A percentile compares a stretch with the other conserved stretches of the same genome.
Evolutionary conservation across 129 eudicot genomes (phyloP).

Genomic region (Flaveria bidentis): DNA sequence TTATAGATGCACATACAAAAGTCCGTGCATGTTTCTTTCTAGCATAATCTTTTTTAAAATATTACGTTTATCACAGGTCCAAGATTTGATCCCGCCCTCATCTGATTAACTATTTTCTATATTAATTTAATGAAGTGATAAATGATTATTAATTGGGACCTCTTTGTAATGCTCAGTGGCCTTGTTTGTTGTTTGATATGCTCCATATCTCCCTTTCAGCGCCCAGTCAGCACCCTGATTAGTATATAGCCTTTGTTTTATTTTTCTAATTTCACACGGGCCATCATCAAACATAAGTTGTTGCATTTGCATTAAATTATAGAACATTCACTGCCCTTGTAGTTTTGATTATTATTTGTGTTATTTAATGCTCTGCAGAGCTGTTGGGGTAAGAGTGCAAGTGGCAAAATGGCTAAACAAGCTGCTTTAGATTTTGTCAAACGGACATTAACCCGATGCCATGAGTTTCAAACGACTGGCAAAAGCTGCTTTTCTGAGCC

Average conservation of each 20-base stretch:
- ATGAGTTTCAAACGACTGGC: slow-evolving; percentile 60
- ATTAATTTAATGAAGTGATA: no score
- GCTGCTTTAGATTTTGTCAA: slow-evolving; percentile 67
- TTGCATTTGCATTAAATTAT: not conserved
- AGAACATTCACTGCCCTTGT: not conserved
- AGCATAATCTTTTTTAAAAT: not conserved
- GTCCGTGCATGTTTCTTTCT: not conserved
- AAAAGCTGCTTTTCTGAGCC: slow-evolving; percentile 77
- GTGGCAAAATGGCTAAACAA: slow-evolving; percentile 81
- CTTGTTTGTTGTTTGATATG: not conserved
- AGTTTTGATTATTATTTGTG: slow-evolving; percentile 18
- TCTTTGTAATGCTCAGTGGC: not conserved
- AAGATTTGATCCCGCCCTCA: no score
- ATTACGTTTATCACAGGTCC: not conserved
- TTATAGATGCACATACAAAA: not conserved
- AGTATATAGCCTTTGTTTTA: not conserved
- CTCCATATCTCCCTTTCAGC: not conserved
- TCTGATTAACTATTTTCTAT: no score
- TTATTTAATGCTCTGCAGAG: slow-evolving; percentile 40
- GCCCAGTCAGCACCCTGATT: not conserved
- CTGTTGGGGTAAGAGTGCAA: slow-evolving; percentile 74
- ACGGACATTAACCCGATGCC: slow-evolving; percentile 60
- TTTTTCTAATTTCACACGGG: not conserved
- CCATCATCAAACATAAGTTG: not conserved
- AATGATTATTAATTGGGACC: no score